phyloP scores from a whole-genome alignment of 2,329 filamentous ascomycete species.

The Beauveria varroae region DNA sequence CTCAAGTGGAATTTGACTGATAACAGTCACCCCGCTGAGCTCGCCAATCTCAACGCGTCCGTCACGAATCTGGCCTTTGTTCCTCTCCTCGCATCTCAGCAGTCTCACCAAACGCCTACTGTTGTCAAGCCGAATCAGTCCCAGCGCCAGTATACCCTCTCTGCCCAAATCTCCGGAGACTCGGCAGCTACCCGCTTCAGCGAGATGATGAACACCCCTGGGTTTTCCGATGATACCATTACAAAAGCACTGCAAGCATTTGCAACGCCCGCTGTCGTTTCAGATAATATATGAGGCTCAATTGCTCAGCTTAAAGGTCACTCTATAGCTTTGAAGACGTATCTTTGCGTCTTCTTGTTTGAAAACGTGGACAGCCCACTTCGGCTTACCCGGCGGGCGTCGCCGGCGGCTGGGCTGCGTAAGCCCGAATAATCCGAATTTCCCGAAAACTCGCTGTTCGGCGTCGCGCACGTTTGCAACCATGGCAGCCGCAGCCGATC shows the following conservation, averaged over 20 bases:
- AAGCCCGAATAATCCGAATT: conserved; percentile 4
- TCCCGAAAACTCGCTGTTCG: not conserved
- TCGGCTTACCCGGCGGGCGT: not conserved
- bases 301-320: not conserved
- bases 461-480: not conserved
- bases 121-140: conserved; percentile 77
- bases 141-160: conserved; percentile 57
- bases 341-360: not conserved
- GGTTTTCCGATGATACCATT: conserved; percentile 39
- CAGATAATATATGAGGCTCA: not conserved
- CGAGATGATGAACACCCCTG: conserved; percentile 37
- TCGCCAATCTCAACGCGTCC: conserved; percentile 69
- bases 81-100: conserved; percentile 39
- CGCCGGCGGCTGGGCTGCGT: not conserved
- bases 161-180: conserved; percentile 50
- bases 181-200: conserved; percentile 33
- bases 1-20: conserved; percentile 73
- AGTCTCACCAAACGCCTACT: conserved; percentile 40
- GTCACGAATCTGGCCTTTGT: conserved; percentile 77
- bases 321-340: not conserved
- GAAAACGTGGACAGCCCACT: not conserved
- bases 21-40: conserved; percentile 56
- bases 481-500: not conserved
- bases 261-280: conserved; percentile 23
- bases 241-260: conserved; percentile 44